phyloP scores from a whole-genome alignment of 2,329 filamentous ascomycete genomes.

The Clonostachys byssicola region DNA sequence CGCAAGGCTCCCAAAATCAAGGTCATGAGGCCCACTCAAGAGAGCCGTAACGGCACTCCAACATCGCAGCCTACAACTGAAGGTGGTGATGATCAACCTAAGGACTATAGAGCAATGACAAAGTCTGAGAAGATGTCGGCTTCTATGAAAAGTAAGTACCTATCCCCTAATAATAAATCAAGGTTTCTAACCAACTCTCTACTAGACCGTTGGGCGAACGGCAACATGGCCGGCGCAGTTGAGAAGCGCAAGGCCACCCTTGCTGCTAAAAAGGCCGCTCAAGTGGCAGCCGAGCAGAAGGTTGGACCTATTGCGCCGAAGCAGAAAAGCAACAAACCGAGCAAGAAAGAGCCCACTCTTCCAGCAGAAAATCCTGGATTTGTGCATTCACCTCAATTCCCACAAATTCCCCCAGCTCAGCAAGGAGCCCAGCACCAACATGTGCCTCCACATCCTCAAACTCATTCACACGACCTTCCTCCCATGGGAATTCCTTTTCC shows the following conservation, averaged over 20 bases:
- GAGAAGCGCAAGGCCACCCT: slow-evolving; percentile 57
- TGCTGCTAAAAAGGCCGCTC: slow-evolving; percentile 51
- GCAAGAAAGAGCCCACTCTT: slow-evolving; percentile 21
- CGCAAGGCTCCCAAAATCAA: slow-evolving; percentile 32
- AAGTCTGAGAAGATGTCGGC: slow-evolving; percentile 65
- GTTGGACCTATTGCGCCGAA: slow-evolving; percentile 29
- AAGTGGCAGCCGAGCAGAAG: slow-evolving; percentile 31
- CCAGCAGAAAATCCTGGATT: slow-evolving; percentile 3
- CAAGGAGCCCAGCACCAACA: neutral
- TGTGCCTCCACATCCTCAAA: neutral
- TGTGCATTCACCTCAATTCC: slow-evolving; percentile 9
- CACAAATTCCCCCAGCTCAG: neutral
- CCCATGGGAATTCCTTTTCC: neutral
- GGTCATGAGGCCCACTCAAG: slow-evolving; percentile 19
- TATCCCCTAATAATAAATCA: neutral
- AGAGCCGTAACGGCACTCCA: slow-evolving; percentile 21
- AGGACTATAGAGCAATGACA: slow-evolving; percentile 58
- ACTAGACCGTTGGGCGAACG: slow-evolving; percentile 54
- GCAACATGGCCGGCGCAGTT: slow-evolving; percentile 56
- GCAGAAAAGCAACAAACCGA: slow-evolving; percentile 22
- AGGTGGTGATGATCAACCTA: slow-evolving; percentile 31
- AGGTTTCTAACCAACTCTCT: slow-evolving; percentile 4
- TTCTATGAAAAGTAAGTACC: slow-evolving; percentile 56
- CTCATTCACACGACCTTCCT: neutral
- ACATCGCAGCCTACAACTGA: slow-evolving; percentile 13